Conservation (phyloP, 139 green algal species). For the Trebouxia sp. region DNA sequence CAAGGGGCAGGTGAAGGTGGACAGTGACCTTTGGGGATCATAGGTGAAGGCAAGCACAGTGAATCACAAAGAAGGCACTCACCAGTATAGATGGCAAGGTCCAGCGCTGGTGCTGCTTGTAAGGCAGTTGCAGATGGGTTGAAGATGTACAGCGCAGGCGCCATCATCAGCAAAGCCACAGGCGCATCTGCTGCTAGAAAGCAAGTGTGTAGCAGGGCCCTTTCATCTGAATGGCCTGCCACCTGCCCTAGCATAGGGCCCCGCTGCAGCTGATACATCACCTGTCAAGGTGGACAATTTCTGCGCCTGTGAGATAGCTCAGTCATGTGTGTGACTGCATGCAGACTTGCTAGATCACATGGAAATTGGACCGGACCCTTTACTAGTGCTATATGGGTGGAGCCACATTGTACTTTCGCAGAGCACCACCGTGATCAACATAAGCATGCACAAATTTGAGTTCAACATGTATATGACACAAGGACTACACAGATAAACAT, state of each 20-base stretch:
- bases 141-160: constrained; percentile 8
- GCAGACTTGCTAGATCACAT: too few relatives aligned
- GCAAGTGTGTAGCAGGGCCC: constrained; percentile 36
- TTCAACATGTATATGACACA: too few relatives aligned
- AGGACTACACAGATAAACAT: too few relatives aligned
- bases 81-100: constrained; percentile 14
- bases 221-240: constrained; percentile 50
- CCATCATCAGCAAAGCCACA: constrained; percentile 30
- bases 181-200: constrained; percentile 39
- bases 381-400: too few relatives aligned
- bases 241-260: constrained; percentile 49
- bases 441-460: too few relatives aligned
- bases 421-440: too few relatives aligned
- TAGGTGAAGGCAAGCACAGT: not conserved
- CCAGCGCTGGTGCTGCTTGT: not conserved
- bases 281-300: constrained; percentile 2
- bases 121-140: not conserved
- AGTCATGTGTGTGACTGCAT: too few relatives aligned
- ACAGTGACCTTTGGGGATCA: too few relatives aligned
- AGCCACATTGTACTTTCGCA: too few relatives aligned
- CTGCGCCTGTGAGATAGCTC: too few relatives aligned
- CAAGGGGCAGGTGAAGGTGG: not conserved
- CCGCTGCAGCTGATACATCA: constrained; percentile 54
- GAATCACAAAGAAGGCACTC: not conserved
- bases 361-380: too few relatives aligned